Evolutionary conservation across 306 rosid species (phyloP).

Genomic region (Canavalia gladiata): DNA sequence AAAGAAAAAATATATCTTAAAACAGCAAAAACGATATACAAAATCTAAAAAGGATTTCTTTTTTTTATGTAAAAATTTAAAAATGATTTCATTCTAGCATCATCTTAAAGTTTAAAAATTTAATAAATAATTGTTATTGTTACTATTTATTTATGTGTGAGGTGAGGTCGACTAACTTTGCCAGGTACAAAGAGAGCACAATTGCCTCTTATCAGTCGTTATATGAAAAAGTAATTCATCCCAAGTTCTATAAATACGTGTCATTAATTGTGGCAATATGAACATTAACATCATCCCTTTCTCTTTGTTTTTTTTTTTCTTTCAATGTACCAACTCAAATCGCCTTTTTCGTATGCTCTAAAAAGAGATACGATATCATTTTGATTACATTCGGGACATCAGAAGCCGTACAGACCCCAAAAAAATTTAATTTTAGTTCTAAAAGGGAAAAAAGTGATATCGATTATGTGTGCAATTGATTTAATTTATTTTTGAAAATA

Average conservation of each 20-base stretch:
- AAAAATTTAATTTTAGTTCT: neutral
- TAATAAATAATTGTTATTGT: neutral
- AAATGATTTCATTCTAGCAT: neutral
- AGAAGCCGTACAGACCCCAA: neutral
- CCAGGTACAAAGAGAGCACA: too few relatives aligned
- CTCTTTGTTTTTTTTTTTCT: neutral
- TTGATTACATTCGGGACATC: neutral
- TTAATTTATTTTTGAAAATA: too few relatives aligned
- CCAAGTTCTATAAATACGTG: neutral
- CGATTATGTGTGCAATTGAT: neutral
- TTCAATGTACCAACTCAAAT: neutral
- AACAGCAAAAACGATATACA: too few relatives aligned
- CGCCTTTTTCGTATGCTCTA: neutral
- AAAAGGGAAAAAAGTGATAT: conserved; percentile 13
- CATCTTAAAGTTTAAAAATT: neutral
- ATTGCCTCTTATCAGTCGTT: too few relatives aligned
- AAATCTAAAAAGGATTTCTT: too few relatives aligned
- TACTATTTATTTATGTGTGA: neutral
- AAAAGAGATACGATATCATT: neutral
- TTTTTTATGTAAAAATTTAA: too few relatives aligned
- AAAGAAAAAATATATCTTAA: too few relatives aligned
- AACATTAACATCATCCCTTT: neutral
- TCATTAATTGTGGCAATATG: neutral
- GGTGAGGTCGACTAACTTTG: neutral
- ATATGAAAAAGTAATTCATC: neutral